Base-by-base conservation (phyloP, 495 filamentous ascomycete species). In the Neurospora sp. region DNA sequence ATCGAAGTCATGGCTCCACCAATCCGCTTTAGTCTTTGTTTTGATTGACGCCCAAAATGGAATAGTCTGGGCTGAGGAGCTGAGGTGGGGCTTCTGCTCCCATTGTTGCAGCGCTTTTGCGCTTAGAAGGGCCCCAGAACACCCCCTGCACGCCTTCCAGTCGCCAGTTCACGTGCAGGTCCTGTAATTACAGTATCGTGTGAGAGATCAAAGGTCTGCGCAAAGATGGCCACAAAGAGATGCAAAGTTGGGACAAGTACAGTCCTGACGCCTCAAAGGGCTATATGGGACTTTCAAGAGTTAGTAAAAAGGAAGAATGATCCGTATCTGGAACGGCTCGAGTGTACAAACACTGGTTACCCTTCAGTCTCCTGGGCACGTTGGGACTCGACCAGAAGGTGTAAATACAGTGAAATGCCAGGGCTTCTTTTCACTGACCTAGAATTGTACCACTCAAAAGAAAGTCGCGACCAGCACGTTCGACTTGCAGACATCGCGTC, bases 31-130 rank as follows among this genome's bases (percentile, higher is more conserved):
- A 74, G 75, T 66, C 71, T 75, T 79, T 81, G 78, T 79, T 80
- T 81, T 81, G 78, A 80, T 79, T 77, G 70, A 39, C 62, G 73
- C 79, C 79, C 9, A 71, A 80, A 78, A n/a, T 0, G 79, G 78
- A 75, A 75, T 77, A 72, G 79, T 73, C 31, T 66, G 38, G 73
- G 4, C 37, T 77, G 72, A 62, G 73, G 66, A 39, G 19, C n/a
- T 28, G 2, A 36, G 59, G 76, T 77, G 79, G 79, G 73, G 73
- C 69, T 59, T 59, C 24, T 13, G 0, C 13, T 62, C 24, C 24
- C 21, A 59, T 10, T 59, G 24, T 15, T 59, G 48, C 24, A 59
- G 48, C 48, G 48, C 24, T 62, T 62, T 62, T 31, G 54, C 28
- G 54, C 54, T 17, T 34, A 28, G 28, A 66, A 66, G 15, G 54